Base-by-base conservation (phyloP, 1,284 basidiomycete species). In the Termitomyces sp. region DNA sequence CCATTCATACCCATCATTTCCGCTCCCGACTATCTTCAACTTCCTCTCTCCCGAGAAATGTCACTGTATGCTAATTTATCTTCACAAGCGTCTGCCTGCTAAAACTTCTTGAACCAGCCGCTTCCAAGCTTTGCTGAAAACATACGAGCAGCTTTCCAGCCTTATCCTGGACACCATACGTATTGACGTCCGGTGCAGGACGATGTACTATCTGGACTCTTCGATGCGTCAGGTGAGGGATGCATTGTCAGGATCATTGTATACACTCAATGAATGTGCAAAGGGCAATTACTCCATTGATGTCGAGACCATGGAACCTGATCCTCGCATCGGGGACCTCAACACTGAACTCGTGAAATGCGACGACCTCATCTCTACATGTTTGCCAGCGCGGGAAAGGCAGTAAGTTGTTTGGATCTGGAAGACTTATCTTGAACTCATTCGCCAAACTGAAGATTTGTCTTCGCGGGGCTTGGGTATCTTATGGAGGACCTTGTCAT, bases 111-210 rank as follows among this genome's bases (percentile, higher is more conserved):
- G 21, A 47, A 40, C 6, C 61, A 94, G 94, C 58, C 92, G 93
- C 30, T 96, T 94, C 73, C 88, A 94, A 66, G 88, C 94, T 0
- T 77, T 98, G 42, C 77, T 96, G 36, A 86, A 88, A 68, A 96
- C 94, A 2, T 99, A 94, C 63, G 84, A 88, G 53, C 91, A 94
- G 62, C 79, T 99, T 5, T 86, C 92, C 2, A 86, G 91, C 63
- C 80, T 93, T 56, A 86, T 98, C 48, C 74, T 98, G 40, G 88
- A 92, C 68, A 96, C 92, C 2, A 83, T 99, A 48, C 84, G 94
- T 15, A 82, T 94, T 49, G 96, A 99, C 67, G 74, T 98, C 42
- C 84, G 96, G 1, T 91, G 93, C 67, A 83, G 94, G 43, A 82
- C 86, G 1, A 85, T 95, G 40, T 86, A 90, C 68, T 90, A 93